Percentiles rank a stretch among this genome's conserved stretches.
Conservation (phyloP, 345 rosid genomes). For the Hibiscus trionum region DNA sequence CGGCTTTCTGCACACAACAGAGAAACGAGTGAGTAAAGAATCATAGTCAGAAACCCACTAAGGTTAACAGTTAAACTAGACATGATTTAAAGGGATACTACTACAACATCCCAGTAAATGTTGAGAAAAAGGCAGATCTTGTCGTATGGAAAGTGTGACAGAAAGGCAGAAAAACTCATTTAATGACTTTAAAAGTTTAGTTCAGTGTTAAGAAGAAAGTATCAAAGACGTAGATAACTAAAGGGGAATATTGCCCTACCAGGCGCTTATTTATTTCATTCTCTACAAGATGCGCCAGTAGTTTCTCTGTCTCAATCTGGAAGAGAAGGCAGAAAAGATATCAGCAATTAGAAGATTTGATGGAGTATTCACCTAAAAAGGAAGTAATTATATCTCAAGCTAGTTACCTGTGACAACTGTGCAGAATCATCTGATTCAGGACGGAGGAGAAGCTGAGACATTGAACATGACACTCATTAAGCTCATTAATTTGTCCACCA, state of each 20-base stretch:
- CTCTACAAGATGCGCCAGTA: slow-evolving; percentile 94
- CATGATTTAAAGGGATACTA: not conserved
- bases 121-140: not conserved
- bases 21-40: not conserved
- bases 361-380: not conserved
- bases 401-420: slow-evolving; percentile 90
- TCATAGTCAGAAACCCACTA: not conserved
- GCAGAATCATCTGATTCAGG: slow-evolving; percentile 99
- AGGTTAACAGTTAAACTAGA: not conserved
- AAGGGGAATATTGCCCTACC: slow-evolving; percentile 33
- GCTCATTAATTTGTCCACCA: not conserved
- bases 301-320: slow-evolving; percentile 98
- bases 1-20: slow-evolving; percentile 7
- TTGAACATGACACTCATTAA: slow-evolving; percentile 14
- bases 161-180: not conserved
- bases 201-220: not conserved
- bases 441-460: slow-evolving; percentile 71
- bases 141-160: not conserved
- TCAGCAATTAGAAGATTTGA: slow-evolving; percentile 7
- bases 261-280: slow-evolving; percentile 78
- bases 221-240: not conserved
- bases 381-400: slow-evolving; percentile 1
- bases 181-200: not conserved
- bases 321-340: slow-evolving; percentile 15
- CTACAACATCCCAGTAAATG: not conserved